Evolutionary conservation across 225 moss, liverwort and hornwort genomes (phyloP), one percentile per base, ranked within the genome.

Genomic region (Straminergon stramineum): DNA sequence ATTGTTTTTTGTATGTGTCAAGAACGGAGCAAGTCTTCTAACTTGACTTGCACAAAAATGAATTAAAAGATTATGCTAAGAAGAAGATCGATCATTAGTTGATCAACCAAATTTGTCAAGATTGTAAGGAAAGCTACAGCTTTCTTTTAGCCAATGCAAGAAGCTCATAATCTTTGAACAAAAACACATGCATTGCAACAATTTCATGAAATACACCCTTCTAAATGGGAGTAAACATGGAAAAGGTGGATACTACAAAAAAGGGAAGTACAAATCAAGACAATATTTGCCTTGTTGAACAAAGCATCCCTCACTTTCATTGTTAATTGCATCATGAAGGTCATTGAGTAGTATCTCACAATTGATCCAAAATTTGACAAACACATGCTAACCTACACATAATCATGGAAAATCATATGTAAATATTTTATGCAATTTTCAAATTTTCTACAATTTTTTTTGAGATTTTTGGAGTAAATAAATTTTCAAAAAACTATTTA

Each of bases 271-370:
- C 48, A 48, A 48, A 48, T 48, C 48, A 48, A 48, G 8, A 48
- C 48, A 48, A 48, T 48, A 48, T 48, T 48, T 48, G 6, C 48
- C 48, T 97, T 95, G 22, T 96, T 95, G 73, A 97, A 96, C 21
- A 96, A 74, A 82, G 95, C 96, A 84, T 96, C 96, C 94, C 95
- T 96, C 85, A 95, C 92, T 64, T 95, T 90, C 96, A 96, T 96
- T 70, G 93, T 92, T 45, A 95, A 96, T 94, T 98, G 27, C 27
- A 91, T 58, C n/a, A 79, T 23, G 8, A 85, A 77, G 17, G 26
- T 27, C 27, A 27, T 9, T 0, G 2, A 73, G 10, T 28, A 73
- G 16, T 27, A 73, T 43, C 41, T 71, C 0, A 16, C 27, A 43
- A 27, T 3, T 43, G 1, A 27, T 43, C 16, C 1, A 71, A 0